Conservation (phyloP, 2,329 filamentous ascomycete genomes). For the Diaporthe humulicola region DNA sequence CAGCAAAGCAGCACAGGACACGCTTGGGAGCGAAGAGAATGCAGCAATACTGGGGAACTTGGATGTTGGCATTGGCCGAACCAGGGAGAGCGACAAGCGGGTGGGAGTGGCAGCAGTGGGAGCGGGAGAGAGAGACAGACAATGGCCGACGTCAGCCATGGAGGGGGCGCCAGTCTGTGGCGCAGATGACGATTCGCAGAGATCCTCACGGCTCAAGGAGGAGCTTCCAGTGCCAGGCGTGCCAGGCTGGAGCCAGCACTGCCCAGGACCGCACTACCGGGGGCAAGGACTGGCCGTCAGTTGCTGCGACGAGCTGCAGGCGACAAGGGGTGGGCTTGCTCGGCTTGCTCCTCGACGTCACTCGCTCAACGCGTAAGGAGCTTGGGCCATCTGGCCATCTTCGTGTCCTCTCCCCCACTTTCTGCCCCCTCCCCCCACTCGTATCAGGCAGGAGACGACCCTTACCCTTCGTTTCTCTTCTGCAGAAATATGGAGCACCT, state of each 20-base stretch:
- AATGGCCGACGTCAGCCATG: conserved; percentile 35
- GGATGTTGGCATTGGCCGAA: conserved; percentile 14
- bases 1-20: conserved; percentile 9
- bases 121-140: neutral
- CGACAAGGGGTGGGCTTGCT: neutral
- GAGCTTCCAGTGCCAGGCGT: too few relatives aligned
- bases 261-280: neutral
- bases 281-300: conserved; percentile 3
- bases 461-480: neutral
- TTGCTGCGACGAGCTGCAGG: conserved; percentile 2
- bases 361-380: conserved; percentile 17
- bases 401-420: conserved; percentile 1
- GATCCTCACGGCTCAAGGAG: conserved; percentile 11
- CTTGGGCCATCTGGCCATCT: conserved; percentile 23
- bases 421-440: neutral
- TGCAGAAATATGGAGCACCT: neutral
- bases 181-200: conserved; percentile 37
- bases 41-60: conserved; percentile 16
- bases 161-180: conserved; percentile 26
- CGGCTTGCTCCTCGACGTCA: conserved; percentile 24
- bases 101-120: neutral
- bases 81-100: conserved; percentile 15
- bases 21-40: conserved; percentile 1
- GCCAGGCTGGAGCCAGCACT: neutral
- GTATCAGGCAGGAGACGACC: neutral